Evolutionary conservation across 257 asterid genomes (phyloP), one percentile per base, ranked within the genome.

Genomic region (Perilla frutescens): DNA sequence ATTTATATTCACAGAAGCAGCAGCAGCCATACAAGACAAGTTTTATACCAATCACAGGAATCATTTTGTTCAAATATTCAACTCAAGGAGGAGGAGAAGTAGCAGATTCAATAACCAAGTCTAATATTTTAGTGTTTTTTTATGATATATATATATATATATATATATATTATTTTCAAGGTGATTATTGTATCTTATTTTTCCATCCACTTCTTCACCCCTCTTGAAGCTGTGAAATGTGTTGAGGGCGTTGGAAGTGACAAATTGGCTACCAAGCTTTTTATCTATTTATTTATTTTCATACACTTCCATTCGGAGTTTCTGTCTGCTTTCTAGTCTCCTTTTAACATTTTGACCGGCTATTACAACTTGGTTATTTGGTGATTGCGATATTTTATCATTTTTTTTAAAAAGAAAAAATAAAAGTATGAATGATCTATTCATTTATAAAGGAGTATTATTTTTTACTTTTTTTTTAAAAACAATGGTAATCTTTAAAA

Each of bases 81-180:
- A 68, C 65, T 51, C 71, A 69, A 79, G 84, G 61, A 54, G 57
- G n/a, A 62, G 71, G 6, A 54, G 76, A 68, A 72, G 61, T 66
- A 68, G 84, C 54, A 71, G 79, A 41, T 73, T 43, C 72, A 78
- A 80, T 75, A 79, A 81, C 85, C 74, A 77, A 67, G 75, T 75
- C 54, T 47, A 31, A 47, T 66, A 66, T 66, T 50, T 44, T 66
- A 51, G 74, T 77, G 55, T 29, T 44, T 62, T 37, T 76, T 48
- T 65, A 65, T 74, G 66, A 63, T 71, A 66, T 71, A 76, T 39
- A 68, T 47, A 72, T 86, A 83, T 86, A n/a, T n/a, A 63, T 71
- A 66, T 71, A 76, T 39, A 68, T 47, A 72, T 86, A 83, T 86
- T 82, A 81, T 87, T 85, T 89, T 70, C 64, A 82, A 85, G 84